Percentiles rank a stretch among this genome's conserved stretches.
These are phyloP conservation scores for Calocybe cyanea DNA, from an alignment of 768 basidiomycete species.

Conservation along the genomic window DNA sequence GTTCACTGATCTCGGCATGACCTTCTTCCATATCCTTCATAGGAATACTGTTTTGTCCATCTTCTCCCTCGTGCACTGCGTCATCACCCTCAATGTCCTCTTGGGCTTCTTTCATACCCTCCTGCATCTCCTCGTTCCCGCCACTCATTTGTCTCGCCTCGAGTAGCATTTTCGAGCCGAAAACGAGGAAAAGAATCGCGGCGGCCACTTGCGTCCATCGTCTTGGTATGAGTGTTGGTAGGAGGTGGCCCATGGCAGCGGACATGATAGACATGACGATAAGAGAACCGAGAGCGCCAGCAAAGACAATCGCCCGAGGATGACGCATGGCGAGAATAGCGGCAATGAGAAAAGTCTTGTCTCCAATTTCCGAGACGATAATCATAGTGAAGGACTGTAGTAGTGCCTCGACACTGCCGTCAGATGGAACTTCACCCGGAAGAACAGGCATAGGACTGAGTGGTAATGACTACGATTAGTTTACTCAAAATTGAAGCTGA, in stretches of 20 bases:
- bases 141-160: conserved; percentile 80
- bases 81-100: conserved; percentile 91
- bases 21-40: conserved; percentile 80
- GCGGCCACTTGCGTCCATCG: conserved; percentile 71
- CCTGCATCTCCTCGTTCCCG: conserved; percentile 78
- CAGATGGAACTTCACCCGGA: no score
- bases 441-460: no score
- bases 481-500: no score
- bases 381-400: conserved; percentile 86
- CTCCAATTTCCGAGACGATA: conserved; percentile 89
- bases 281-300: conserved; percentile 84
- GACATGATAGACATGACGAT: conserved; percentile 92
- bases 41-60: conserved; percentile 43
- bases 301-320: conserved; percentile 80
- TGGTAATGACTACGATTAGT: no score
- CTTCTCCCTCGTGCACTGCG: conserved; percentile 43
- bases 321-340: conserved; percentile 90
- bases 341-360: conserved; percentile 91
- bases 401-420: conserved; percentile 42
- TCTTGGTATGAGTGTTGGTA: conserved; percentile 79
- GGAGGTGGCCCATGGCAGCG: conserved; percentile 87
- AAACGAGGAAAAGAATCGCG: conserved; percentile 81
- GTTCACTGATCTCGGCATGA: conserved; percentile 4
- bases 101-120: conserved; percentile 95
- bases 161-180: conserved; percentile 85